A percentile compares a stretch with the other conserved stretches of the same genome.
phyloP scores from a whole-genome alignment of 768 basidiomycete species.

The Mycena alexandri region DNA sequence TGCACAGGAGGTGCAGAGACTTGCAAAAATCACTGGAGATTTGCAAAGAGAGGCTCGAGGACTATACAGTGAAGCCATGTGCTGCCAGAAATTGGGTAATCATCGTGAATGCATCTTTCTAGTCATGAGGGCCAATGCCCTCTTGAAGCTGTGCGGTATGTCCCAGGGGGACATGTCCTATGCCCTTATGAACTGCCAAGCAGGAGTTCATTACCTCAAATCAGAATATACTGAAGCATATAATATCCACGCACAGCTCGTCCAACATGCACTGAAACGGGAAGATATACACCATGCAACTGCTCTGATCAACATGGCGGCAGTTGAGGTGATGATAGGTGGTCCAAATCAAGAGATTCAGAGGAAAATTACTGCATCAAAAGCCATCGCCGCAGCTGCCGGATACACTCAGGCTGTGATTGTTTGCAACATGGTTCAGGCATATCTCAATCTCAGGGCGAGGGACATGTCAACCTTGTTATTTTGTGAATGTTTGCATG shows the following conservation, averaged over 20 bases:
- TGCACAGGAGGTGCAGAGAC: background rate
- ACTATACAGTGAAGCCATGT: background rate
- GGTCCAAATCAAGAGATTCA: too few species aligned
- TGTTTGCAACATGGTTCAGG: too few species aligned
- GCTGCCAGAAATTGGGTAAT: background rate
- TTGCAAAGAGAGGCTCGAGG: background rate
- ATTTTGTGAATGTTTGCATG: background rate
- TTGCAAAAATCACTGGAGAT: background rate
- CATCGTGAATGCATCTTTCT: background rate
- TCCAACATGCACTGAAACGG: too few species aligned
- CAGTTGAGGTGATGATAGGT: too few species aligned
- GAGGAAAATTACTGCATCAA: too few species aligned
- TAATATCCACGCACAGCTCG: too few species aligned
- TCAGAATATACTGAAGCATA: background rate
- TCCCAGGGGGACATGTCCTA: background rate
- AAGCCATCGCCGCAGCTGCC: too few species aligned
- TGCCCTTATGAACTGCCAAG: background rate
- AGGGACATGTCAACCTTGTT: background rate
- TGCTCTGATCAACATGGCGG: too few species aligned
- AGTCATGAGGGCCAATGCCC: background rate
- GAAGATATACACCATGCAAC: too few species aligned
- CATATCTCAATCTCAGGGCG: background rate
- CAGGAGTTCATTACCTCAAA: background rate
- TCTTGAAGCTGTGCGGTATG: background rate
- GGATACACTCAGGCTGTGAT: too few species aligned